Conservation (phyloP, 1,284 basidiomycete species). For the Pseudozyma pruni region DNA sequence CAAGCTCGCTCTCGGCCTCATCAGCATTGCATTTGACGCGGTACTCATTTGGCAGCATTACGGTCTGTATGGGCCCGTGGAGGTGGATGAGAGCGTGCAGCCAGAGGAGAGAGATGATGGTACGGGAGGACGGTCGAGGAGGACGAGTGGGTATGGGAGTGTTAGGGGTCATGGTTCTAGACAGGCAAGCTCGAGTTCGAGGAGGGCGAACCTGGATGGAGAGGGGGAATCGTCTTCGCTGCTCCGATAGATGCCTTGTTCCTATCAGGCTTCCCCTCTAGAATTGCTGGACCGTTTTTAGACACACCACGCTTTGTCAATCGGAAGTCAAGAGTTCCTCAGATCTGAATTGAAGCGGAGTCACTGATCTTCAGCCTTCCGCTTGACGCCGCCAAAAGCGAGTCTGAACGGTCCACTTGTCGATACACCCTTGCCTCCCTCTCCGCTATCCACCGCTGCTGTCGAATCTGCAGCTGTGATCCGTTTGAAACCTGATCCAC, state of each 20-base stretch:
- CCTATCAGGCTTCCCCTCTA: too few relatives aligned
- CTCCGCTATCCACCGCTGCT: background rate
- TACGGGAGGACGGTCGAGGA: too few relatives aligned
- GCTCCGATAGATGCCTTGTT: conserved; percentile 8
- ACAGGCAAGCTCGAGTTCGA: background rate
- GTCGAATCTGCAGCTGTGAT: conserved; percentile 4
- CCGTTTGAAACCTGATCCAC: conserved; percentile 13
- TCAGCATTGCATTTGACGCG: conserved; percentile 68
- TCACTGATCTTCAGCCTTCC: conserved; percentile 21
- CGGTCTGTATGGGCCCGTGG: conserved; percentile 56
- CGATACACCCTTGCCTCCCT: background rate
- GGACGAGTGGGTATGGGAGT: background rate
- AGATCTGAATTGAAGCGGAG: background rate
- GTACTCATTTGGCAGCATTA: conserved; percentile 69
- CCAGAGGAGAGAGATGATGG: background rate
- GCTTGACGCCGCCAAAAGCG: conserved; percentile 27
- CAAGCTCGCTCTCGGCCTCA: conserved; percentile 66
- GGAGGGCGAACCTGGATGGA: background rate
- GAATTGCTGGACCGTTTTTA: conserved; percentile 4
- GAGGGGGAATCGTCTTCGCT: conserved; percentile 4
- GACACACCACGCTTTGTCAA: too few relatives aligned
- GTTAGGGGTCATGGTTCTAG: background rate
- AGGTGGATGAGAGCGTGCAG: background rate
- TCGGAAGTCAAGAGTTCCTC: too few relatives aligned
- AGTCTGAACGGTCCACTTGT: conserved; percentile 18